Conservation (phyloP, 495 filamentous ascomycete genomes). For the Podospora pseudopauciseta region DNA sequence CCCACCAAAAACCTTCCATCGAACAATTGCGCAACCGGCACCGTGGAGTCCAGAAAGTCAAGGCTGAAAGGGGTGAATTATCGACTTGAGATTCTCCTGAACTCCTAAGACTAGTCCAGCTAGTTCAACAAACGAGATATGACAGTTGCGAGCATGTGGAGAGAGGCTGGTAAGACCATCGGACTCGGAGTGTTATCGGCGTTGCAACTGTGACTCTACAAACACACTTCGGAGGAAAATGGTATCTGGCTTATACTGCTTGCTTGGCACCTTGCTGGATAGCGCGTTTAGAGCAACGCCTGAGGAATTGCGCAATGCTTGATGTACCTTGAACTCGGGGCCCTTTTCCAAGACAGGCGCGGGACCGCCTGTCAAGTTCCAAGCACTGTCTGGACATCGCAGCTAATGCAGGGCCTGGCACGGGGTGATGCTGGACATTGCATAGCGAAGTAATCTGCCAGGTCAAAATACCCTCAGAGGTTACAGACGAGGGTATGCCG, state of each 20-base stretch:
- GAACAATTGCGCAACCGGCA: not conserved
- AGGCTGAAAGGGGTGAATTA: not conserved
- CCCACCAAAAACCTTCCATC: not conserved
- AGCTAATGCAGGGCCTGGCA: conserved; percentile 7
- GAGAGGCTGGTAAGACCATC: not conserved
- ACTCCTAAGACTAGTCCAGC: not conserved
- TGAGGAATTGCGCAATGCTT: not conserved
- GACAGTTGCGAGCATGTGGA: not conserved
- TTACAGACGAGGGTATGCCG: not conserved
- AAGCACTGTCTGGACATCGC: not conserved
- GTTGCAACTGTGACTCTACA: not conserved
- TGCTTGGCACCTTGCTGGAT: not conserved
- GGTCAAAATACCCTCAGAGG: not conserved
- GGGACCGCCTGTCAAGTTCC: not conserved
- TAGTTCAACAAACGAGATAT: not conserved
- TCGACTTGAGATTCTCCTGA: not conserved
- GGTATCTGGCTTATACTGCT: not conserved
- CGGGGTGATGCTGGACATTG: not conserved
- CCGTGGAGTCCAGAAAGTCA: not conserved
- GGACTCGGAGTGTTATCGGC: not conserved
- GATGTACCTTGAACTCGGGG: not conserved
- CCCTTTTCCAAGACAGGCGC: not conserved
- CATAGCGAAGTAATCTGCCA: not conserved
- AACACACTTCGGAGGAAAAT: not conserved
- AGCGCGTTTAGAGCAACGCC: not conserved